A percentile compares a stretch with the other conserved stretches of the same genome.
phyloP scores from a whole-genome alignment of 1,284 basidiomycete genomes.

The Kwoniella shivajii region DNA sequence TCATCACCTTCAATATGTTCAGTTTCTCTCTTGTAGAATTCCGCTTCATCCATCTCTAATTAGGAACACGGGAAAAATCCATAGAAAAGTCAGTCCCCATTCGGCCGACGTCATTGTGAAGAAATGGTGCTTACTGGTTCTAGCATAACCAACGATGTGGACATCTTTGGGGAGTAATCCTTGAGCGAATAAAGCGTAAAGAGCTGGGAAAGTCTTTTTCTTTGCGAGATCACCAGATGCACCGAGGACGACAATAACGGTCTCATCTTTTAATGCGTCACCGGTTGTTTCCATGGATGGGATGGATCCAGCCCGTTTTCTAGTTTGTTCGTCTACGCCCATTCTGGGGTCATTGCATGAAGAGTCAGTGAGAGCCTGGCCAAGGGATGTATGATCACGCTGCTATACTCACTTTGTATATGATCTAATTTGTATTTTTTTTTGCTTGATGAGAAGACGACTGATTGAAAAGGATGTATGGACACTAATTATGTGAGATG shows the following conservation, averaged over 20 bases:
- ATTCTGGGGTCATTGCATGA: neutral
- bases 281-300: conserved; percentile 79
- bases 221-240: conserved; percentile 97
- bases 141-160: conserved; percentile 90
- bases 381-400: neutral
- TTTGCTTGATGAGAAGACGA: no score
- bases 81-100: neutral
- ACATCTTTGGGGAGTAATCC: conserved; percentile 78
- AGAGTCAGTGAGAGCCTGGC: neutral
- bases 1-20: conserved; percentile 80
- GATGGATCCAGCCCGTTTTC: conserved; percentile 57
- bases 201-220: conserved; percentile 98
- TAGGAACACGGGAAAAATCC: neutral
- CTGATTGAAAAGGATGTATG: no score
- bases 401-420: no score
- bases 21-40: conserved; percentile 80
- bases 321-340: conserved; percentile 17
- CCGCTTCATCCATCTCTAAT: conserved; percentile 75
- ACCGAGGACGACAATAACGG: conserved; percentile 87
- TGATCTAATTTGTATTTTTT: no score
- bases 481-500: no score
- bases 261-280: conserved; percentile 78
- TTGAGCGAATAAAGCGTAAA: conserved; percentile 82
- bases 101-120: conserved; percentile 13
- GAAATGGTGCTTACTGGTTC: conserved; percentile 62